Conservation (phyloP, 192 early-diverging fungal genomes). For the Entomortierella chlamydospora region DNA sequence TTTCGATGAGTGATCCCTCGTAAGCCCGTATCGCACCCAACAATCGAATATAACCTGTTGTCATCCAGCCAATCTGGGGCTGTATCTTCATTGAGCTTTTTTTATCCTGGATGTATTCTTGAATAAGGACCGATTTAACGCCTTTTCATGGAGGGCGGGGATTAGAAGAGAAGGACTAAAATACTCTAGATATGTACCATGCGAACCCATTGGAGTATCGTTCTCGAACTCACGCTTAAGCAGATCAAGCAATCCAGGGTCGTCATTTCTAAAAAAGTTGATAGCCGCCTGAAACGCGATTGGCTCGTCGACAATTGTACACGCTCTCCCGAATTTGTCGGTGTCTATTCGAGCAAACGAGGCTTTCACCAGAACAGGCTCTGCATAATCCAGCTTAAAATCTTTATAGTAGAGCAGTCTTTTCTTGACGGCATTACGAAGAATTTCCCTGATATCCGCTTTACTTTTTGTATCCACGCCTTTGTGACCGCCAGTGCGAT, state of each 20-base stretch:
- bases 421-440: neutral
- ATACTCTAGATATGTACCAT: neutral
- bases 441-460: neutral
- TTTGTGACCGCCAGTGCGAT: neutral
- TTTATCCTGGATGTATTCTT: neutral
- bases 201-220: neutral
- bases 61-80: neutral
- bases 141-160: neutral
- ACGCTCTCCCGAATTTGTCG: neutral
- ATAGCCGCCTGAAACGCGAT: neutral
- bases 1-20: neutral
- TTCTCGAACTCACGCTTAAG: neutral
- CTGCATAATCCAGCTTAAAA: neutral
- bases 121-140: neutral
- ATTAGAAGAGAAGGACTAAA: neutral
- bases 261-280: neutral
- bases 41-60: neutral
- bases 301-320: neutral
- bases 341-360: neutral
- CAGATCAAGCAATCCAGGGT: neutral
- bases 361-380: neutral
- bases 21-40: neutral
- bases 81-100: neutral
- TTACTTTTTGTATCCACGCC: neutral
- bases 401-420: neutral